A percentile compares a stretch with the other conserved stretches of the same genome.
These are phyloP conservation scores for Penicillium brevicompactum DNA, from an alignment of 2,329 filamentous ascomycete genomes.

Conservation along the genomic window DNA sequence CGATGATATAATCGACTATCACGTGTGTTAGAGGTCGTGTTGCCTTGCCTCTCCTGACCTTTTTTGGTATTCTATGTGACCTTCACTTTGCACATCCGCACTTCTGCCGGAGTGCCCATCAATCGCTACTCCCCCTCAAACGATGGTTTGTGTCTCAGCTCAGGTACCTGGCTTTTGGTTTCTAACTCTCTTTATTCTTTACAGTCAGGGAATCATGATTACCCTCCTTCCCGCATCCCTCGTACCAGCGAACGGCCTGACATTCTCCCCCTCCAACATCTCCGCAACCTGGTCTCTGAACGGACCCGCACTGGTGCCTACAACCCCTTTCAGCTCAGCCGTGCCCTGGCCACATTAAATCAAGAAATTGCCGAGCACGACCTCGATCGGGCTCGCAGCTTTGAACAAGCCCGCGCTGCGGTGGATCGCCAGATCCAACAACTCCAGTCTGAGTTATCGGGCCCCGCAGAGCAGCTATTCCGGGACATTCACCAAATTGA, in stretches of 20 bases:
- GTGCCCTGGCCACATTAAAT: slow-evolving; percentile 43
- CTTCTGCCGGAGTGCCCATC: background rate
- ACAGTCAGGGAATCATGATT: slow-evolving; percentile 48
- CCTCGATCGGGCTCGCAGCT: slow-evolving; percentile 27
- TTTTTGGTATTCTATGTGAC: background rate
- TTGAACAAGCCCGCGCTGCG: slow-evolving; percentile 28
- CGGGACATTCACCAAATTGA: slow-evolving; percentile 16
- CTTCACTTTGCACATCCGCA: background rate
- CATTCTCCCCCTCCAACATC: slow-evolving; percentile 35
- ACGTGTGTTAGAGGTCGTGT: slow-evolving; percentile 14
- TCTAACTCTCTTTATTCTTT: background rate
- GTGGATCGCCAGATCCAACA: slow-evolving; percentile 31
- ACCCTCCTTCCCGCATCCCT: slow-evolving; percentile 37
- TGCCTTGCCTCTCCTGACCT: background rate
- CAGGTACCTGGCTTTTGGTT: slow-evolving; percentile 6
- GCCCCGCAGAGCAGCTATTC: slow-evolving; percentile 12
- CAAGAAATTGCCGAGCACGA: slow-evolving; percentile 40
- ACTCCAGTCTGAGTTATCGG: slow-evolving; percentile 13
- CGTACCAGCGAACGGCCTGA: slow-evolving; percentile 28
- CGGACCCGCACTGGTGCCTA: slow-evolving; percentile 33
- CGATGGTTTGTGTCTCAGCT: slow-evolving; percentile 24
- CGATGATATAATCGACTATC: slow-evolving; percentile 29
- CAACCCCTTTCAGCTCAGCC: slow-evolving; percentile 30
- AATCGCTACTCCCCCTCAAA: background rate
- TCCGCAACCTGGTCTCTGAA: slow-evolving; percentile 44